Evolutionary conservation across 2,329 filamentous ascomycete genomes (phyloP).

Genomic region (Hypocrella siamensis): DNA sequence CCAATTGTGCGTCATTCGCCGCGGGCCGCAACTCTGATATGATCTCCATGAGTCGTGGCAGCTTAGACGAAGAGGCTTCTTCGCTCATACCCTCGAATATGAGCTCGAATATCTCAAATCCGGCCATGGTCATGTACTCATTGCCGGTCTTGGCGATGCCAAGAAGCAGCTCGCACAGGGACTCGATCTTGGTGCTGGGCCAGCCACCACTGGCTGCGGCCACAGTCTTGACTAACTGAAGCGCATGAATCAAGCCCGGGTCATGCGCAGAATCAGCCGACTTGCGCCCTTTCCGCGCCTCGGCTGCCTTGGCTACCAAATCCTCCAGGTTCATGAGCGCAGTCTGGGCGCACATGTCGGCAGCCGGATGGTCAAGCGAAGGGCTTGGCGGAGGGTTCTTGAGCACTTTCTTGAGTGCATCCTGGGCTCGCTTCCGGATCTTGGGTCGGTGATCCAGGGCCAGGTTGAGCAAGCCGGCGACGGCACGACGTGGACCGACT

Average conservation of each 20-base stretch:
- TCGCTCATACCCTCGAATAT: conserved; percentile 87
- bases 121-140: conserved; percentile 90
- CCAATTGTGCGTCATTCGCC: conserved; percentile 82
- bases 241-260: conserved; percentile 73
- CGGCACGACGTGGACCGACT: conserved; percentile 72
- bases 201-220: conserved; percentile 79
- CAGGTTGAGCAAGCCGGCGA: conserved; percentile 72
- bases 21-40: conserved; percentile 85
- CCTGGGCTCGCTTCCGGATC: conserved; percentile 83
- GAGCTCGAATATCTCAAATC: conserved; percentile 94
- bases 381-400: conserved; percentile 79
- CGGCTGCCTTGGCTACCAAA: conserved; percentile 45
- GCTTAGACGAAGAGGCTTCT: conserved; percentile 74
- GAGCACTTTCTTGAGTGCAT: conserved; percentile 71
- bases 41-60: conserved; percentile 77
- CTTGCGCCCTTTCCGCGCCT: conserved; percentile 47
- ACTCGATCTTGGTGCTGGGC: conserved; percentile 92
- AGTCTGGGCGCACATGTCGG: conserved; percentile 90
- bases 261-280: conserved; percentile 51
- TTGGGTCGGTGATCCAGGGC: conserved; percentile 82
- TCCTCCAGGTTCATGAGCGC: conserved; percentile 68
- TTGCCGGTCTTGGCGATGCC: conserved; percentile 81
- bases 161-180: conserved; percentile 76
- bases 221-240: conserved; percentile 85
- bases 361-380: conserved; percentile 82